Percentiles rank a stretch among this genome's conserved stretches.
These are phyloP conservation scores for Phialophora expanda DNA, from an alignment of 2,329 filamentous ascomycete species.

Conservation along the genomic window DNA sequence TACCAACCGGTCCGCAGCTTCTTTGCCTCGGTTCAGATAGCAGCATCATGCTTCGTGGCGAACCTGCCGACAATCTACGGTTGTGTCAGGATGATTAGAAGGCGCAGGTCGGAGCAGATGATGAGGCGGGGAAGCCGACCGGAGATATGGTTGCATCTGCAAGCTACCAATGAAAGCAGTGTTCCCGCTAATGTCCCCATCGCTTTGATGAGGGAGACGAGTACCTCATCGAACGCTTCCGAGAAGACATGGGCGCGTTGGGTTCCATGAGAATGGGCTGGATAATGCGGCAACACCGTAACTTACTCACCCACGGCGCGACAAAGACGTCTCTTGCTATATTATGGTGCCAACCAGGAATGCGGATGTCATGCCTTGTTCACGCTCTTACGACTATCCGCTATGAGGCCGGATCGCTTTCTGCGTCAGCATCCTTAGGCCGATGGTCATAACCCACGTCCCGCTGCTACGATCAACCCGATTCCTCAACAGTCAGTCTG, in stretches of 20 bases:
- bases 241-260: slow-evolving; percentile 31
- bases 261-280: slow-evolving; percentile 21
- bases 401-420: neutral
- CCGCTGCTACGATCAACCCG: neutral
- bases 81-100: slow-evolving; percentile 27
- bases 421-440: neutral
- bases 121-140: slow-evolving; percentile 30
- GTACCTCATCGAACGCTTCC: slow-evolving; percentile 17
- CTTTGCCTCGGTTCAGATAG: slow-evolving; percentile 50
- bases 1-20: slow-evolving; percentile 47
- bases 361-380: neutral
- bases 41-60: slow-evolving; percentile 45
- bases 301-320: neutral
- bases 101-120: slow-evolving; percentile 31
- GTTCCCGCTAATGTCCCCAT: slow-evolving; percentile 18
- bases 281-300: neutral
- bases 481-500: neutral
- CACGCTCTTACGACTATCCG: neutral
- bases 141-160: slow-evolving; percentile 35
- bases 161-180: slow-evolving; percentile 25
- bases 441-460: neutral
- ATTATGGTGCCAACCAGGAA: too few relatives aligned
- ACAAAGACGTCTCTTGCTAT: neutral
- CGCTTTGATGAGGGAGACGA: slow-evolving; percentile 12
- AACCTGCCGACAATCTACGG: slow-evolving; percentile 48